A percentile compares a stretch with the other conserved stretches of the same genome.
Evolutionary conservation across 2,329 filamentous ascomycete genomes (phyloP).

Genomic region (Xylogone sp.): DNA sequence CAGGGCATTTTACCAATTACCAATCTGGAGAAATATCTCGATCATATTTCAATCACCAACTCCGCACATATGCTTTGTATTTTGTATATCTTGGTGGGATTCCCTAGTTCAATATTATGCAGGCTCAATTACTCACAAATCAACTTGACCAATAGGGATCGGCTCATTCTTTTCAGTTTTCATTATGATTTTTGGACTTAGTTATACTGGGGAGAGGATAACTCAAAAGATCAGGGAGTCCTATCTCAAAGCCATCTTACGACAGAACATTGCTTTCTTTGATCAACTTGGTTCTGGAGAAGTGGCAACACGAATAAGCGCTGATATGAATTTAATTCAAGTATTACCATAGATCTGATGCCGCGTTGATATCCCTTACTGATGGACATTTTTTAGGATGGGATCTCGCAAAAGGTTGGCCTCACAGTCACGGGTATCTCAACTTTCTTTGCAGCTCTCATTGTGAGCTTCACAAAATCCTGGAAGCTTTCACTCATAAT

Average conservation of each 20-base stretch:
- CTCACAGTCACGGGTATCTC: constrained; percentile 72
- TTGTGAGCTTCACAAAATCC: constrained; percentile 82
- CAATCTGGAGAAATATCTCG: constrained; percentile 70
- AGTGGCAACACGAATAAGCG: constrained; percentile 86
- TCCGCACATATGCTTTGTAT: constrained; percentile 62
- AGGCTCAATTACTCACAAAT: constrained; percentile 70
- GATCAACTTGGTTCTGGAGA: constrained; percentile 88
- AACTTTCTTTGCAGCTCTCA: constrained; percentile 79
- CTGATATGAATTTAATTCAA: constrained; percentile 86
- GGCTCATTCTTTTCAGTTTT: constrained; percentile 74
- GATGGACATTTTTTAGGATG: constrained; percentile 46
- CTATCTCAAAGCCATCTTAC: constrained; percentile 77
- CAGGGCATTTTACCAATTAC: constrained; percentile 60
- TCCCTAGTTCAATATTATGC: constrained; percentile 54
- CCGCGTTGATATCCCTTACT: not conserved
- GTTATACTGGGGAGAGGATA: constrained; percentile 77
- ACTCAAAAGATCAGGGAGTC: constrained; percentile 72
- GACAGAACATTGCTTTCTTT: constrained; percentile 86
- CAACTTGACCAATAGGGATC: constrained; percentile 63
- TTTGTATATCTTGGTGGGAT: constrained; percentile 69
- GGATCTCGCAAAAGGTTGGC: constrained; percentile 82
- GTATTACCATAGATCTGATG: not conserved
- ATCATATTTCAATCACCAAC: constrained; percentile 79
- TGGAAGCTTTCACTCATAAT: constrained; percentile 91
- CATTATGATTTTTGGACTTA: constrained; percentile 80